Base-by-base conservation (phyloP, 495 filamentous ascomycete genomes). In the Penicillium parvum region DNA sequence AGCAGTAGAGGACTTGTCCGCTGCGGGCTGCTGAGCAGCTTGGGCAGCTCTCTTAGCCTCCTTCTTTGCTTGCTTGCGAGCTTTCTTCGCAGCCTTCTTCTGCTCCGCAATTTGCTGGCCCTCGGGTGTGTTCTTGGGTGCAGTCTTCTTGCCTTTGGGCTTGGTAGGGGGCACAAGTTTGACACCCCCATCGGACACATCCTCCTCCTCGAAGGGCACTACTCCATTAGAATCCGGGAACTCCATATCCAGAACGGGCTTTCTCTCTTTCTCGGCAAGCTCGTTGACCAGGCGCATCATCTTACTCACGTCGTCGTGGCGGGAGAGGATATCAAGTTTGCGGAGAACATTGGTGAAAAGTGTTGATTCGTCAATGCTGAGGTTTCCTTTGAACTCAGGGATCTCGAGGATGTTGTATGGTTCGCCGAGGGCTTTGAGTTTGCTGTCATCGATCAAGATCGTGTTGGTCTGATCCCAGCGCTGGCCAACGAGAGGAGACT, bases 391-490 rank as follows among this genome's bases (percentile, higher is more conserved):
- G 57, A 91, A 96, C 55, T 92, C 89, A 0, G 88, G 83, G 23
- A 97, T 71, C 46, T 83, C 69, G 8, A 97, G 61, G 15, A 88
- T 76, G 44, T 97, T 98, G 65, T 75, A 80, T 0, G 94, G 94
- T 58, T 98, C 85, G 43, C 76, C 81, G 37, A 73, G 70, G 2
- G 84, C 92, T 69, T 97, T 98, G 46, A 85, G 65, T 8, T 56
- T 57, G 35, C 78, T 83, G 61, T 97, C 94, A 49, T 98, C 92
- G 16, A 97, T 81, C 9, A 98, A 69, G 21, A 98, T 67, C 0
- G 92, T 97, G 60, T 96, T 91, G n/a, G 65, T 70, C 63, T 95
- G 91, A 47, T 75, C 68, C 86, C 88, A 98, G 19, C 50, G 49
- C 0, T 55, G 42, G 7, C 48, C 50, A 0, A 15, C 12, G n/a